Conservation (phyloP, 2,329 filamentous ascomycete species). For the Eutypa lata region DNA sequence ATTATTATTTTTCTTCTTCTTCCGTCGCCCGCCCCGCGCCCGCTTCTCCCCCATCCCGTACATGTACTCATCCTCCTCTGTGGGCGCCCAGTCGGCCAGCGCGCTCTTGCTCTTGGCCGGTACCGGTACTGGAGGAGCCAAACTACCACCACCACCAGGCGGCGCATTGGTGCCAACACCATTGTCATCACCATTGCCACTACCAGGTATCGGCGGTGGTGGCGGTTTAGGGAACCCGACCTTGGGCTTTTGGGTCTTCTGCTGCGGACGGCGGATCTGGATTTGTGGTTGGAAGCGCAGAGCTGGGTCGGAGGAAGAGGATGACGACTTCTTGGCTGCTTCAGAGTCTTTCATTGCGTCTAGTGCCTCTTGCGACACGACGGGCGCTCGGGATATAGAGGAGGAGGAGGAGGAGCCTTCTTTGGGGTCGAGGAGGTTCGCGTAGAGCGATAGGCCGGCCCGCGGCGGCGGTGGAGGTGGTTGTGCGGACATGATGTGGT, state of each 20-base stretch:
- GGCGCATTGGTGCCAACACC: constrained; percentile 12
- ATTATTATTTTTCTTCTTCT: constrained; percentile 62
- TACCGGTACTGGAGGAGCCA: constrained; percentile 27
- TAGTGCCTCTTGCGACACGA: constrained; percentile 62
- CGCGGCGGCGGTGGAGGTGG: constrained; percentile 36
- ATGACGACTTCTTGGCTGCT: constrained; percentile 56
- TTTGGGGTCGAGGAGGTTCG: constrained; percentile 70
- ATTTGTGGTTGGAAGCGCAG: constrained; percentile 73
- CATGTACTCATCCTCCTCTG: constrained; percentile 77
- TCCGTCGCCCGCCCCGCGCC: constrained; percentile 74
- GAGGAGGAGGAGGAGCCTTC: constrained; percentile 40
- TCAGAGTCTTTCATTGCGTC: constrained; percentile 42
- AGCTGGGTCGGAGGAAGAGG: constrained; percentile 48
- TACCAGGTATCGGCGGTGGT: constrained; percentile 24
- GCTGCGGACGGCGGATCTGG: constrained; percentile 68
- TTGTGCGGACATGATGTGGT: constrained; percentile 21
- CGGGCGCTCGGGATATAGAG: constrained; percentile 76
- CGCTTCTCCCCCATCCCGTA: constrained; percentile 63
- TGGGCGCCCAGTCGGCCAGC: constrained; percentile 76
- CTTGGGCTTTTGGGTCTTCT: constrained; percentile 59
- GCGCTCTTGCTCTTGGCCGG: constrained; percentile 59
- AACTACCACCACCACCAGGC: background rate
- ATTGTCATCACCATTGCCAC: constrained; percentile 8
- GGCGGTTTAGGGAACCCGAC: constrained; percentile 50
- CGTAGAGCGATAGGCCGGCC: constrained; percentile 71